These are phyloP conservation scores for Verticillium dahliae DNA, from an alignment of 2,329 filamentous ascomycete genomes.

Conservation along the genomic window DNA sequence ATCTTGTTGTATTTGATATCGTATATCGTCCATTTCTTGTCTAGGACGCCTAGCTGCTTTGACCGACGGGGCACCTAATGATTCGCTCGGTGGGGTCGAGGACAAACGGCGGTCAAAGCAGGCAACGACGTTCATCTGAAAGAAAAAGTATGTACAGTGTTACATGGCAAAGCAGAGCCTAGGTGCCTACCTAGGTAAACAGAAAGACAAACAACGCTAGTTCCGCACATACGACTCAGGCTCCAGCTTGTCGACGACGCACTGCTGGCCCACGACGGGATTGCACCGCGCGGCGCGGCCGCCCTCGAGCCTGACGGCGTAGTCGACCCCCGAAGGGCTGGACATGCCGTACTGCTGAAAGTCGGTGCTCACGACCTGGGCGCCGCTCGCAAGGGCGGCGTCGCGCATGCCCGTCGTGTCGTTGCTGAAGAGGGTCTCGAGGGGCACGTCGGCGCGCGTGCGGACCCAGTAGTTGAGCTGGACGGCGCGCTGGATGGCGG, in stretches of 20 bases:
- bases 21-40: no score
- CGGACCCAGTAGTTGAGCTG: constrained; percentile 41
- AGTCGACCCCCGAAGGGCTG: constrained; percentile 38
- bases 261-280: constrained; percentile 16
- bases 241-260: constrained; percentile 13
- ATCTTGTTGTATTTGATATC: no score
- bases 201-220: neutral
- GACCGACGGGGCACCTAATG: no score
- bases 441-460: constrained; percentile 37
- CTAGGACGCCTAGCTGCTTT: no score
- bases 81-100: no score
- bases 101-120: no score
- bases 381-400: constrained; percentile 35
- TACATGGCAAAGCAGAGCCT: neutral
- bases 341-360: constrained; percentile 39
- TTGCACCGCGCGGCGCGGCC: constrained; percentile 21
- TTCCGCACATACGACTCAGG: constrained; percentile 12
- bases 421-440: constrained; percentile 31
- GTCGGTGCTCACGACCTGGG: constrained; percentile 43
- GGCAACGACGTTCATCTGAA: no score
- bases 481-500: constrained; percentile 35
- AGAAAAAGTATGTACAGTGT: no score
- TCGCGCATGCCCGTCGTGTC: constrained; percentile 33
- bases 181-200: neutral
- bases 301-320: constrained; percentile 23